Conservation (phyloP, 2,329 filamentous ascomycete genomes). For the Pestalotiopsis sp. region DNA sequence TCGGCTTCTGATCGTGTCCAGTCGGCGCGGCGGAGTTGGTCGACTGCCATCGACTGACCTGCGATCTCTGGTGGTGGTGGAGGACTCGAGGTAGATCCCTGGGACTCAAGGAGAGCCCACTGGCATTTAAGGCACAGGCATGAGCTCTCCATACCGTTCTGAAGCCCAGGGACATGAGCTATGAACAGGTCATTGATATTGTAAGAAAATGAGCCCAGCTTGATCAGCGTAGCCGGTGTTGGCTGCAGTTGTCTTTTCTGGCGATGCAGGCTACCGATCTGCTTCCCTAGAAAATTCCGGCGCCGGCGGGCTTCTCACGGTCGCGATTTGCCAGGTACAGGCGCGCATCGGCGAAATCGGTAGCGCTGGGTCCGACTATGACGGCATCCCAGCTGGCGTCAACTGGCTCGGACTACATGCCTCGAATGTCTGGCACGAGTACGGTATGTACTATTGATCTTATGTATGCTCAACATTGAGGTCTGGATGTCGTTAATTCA, state of each 20-base stretch:
- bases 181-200: slow-evolving; percentile 26
- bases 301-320: neutral
- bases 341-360: neutral
- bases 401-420: neutral
- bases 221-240: slow-evolving; percentile 13
- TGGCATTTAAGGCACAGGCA: slow-evolving; percentile 20
- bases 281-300: slow-evolving; percentile 9
- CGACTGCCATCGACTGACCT: neutral
- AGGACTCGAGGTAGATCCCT: slow-evolving; percentile 23
- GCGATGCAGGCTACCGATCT: neutral
- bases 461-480: too few species aligned
- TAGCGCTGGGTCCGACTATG: neutral
- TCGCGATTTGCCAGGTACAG: neutral
- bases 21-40: neutral
- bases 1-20: neutral
- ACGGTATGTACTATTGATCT: neutral
- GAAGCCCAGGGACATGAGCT: slow-evolving; percentile 36
- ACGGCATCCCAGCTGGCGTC: neutral
- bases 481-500: too few species aligned
- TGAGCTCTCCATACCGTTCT: slow-evolving; percentile 31
- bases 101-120: slow-evolving; percentile 29
- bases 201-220: neutral
- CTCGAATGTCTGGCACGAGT: neutral
- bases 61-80: neutral
- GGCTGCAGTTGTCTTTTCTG: neutral